These are phyloP conservation scores for Nannochloropsis granulata DNA, from an alignment of 108 stramenopile genomes.

Conservation along the genomic window DNA sequence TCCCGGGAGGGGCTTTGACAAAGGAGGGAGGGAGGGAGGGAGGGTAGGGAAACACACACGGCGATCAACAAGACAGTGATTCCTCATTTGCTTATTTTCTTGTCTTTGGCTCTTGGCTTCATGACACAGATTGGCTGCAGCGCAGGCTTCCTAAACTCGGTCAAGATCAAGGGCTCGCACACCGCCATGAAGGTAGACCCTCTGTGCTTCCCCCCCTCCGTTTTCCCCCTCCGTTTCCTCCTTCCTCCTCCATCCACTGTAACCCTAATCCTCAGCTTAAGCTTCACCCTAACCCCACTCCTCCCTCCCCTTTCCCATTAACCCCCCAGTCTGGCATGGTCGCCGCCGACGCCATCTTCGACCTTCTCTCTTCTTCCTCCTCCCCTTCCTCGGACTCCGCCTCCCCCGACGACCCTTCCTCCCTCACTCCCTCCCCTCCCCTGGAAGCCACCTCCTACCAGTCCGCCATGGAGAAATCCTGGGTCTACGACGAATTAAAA, in stretches of 20 bases:
- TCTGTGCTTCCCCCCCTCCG: background rate
- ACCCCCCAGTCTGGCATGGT: constrained; percentile 17
- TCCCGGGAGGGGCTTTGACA: constrained; percentile 57
- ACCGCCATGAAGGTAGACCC: constrained; percentile 68
- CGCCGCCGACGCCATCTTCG: constrained; percentile 79
- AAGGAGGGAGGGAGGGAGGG: background rate
- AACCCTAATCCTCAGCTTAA: too few species aligned
- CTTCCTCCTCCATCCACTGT: background rate
- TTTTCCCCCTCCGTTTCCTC: background rate
- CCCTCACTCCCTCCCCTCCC: background rate
- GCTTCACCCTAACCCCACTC: background rate
- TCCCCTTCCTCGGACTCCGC: background rate
- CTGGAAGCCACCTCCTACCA: constrained; percentile 12
- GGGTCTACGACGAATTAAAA: constrained; percentile 83
- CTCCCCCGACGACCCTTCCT: background rate
- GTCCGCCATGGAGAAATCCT: constrained; percentile 54
- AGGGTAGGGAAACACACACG: too few species aligned
- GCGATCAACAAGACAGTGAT: too few species aligned
- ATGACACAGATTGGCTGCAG: constrained; percentile 71
- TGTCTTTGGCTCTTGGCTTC: background rate
- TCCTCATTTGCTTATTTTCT: background rate
- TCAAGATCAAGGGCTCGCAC: constrained; percentile 99
- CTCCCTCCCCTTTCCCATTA: background rate
- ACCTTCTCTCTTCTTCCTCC: constrained; percentile 39
- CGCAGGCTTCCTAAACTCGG: constrained; percentile 94